phyloP scores from a whole-genome alignment of 2,329 filamentous ascomycete genomes.

The Sphaceloma murrayae region DNA sequence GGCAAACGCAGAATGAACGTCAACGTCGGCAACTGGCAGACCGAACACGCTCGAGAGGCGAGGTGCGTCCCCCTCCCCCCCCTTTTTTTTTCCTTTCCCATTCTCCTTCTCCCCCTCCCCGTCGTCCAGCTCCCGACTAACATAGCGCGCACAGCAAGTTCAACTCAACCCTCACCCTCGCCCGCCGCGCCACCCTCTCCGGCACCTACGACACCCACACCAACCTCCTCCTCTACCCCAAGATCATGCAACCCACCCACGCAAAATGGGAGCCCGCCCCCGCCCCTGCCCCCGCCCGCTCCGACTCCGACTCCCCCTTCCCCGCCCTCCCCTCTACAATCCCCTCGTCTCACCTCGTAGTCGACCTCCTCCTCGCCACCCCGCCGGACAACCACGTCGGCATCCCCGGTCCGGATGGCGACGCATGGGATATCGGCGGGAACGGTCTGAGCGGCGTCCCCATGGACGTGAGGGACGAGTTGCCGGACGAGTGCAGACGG shows the following conservation, averaged over 20 bases:
- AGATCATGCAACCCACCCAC: conserved; percentile 80
- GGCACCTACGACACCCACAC: conserved; percentile 93
- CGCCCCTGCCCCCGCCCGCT: conserved; percentile 35
- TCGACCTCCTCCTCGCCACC: conserved; percentile 52
- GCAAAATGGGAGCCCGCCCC: conserved; percentile 76
- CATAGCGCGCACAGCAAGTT: conserved; percentile 54
- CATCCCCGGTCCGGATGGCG: conserved; percentile 49
- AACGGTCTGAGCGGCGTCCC: conserved; percentile 55
- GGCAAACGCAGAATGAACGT: conserved; percentile 77
- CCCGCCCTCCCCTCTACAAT: conserved; percentile 47
- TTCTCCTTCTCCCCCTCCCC: no score
- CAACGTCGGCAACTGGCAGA: conserved; percentile 92
- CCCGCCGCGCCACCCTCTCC: conserved; percentile 57
- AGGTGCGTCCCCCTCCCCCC: conserved; percentile 51
- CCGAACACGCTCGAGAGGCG: conserved; percentile 84
- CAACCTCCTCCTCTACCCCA: conserved; percentile 80
- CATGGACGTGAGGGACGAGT: conserved; percentile 54
- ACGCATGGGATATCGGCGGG: conserved; percentile 37
- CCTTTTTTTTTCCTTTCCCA: no score
- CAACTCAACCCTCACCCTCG: conserved; percentile 62
- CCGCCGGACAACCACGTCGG: conserved; percentile 49
- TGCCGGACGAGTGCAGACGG: conserved; percentile 60
- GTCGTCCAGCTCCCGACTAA: conserved; percentile 19
- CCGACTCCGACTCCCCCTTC: no score
- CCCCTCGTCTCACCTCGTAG: conserved; percentile 52